Percentiles rank a stretch among this genome's conserved stretches.
Conservation (phyloP, 2,329 filamentous ascomycete genomes). For the Metarhizium album region DNA sequence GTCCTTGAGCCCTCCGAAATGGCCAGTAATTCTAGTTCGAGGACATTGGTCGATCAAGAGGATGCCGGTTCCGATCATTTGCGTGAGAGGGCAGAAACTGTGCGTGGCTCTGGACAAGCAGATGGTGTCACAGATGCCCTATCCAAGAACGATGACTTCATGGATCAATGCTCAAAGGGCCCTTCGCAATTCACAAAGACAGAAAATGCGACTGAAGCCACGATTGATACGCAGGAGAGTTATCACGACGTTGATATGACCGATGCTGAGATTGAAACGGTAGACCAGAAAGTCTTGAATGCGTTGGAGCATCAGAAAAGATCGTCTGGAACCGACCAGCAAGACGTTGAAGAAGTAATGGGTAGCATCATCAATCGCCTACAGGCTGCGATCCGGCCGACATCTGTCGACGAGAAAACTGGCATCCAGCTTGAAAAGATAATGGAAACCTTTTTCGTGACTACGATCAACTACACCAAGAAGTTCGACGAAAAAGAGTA, state of each 20-base stretch:
- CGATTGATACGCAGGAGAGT: background rate
- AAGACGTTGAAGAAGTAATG: slow-evolving; percentile 94
- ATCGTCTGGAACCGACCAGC: slow-evolving; percentile 55
- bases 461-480: slow-evolving; percentile 48
- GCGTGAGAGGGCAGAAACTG: slow-evolving; percentile 22
- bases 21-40: slow-evolving; percentile 38
- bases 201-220: background rate
- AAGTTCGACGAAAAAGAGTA: slow-evolving; percentile 34
- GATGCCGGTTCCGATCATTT: slow-evolving; percentile 26
- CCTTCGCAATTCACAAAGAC: background rate
- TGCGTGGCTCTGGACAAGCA: slow-evolving; percentile 7
- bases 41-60: slow-evolving; percentile 37
- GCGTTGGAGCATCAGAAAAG: slow-evolving; percentile 35
- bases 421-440: slow-evolving; percentile 75
- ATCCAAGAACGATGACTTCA: background rate
- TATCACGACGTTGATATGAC: slow-evolving; percentile 19
- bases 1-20: slow-evolving; percentile 24
- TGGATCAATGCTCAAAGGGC: background rate
- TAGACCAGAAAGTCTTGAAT: slow-evolving; percentile 35
- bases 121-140: slow-evolving; percentile 6
- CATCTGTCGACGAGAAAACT: slow-evolving; percentile 46
- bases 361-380: slow-evolving; percentile 83
- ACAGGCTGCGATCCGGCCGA: slow-evolving; percentile 74
- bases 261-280: slow-evolving; percentile 22
- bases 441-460: slow-evolving; percentile 58